phyloP scores from a whole-genome alignment of 768 basidiomycete genomes.

The Pulveroboletus sp. region DNA sequence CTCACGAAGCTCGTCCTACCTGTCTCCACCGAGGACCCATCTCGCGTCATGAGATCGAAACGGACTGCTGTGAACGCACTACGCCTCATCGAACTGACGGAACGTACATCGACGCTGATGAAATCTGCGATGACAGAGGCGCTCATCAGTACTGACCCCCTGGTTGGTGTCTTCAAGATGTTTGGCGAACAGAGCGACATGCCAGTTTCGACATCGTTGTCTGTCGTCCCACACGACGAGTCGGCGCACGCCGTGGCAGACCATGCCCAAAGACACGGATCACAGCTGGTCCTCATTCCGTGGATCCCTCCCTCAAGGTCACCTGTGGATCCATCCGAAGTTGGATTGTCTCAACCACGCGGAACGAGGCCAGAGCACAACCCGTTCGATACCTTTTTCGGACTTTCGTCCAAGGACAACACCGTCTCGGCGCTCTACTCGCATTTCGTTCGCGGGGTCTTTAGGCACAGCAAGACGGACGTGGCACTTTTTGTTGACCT shows the following conservation, averaged over 20 bases:
- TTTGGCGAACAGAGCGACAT: slow-evolving; percentile 72
- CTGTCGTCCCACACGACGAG: slow-evolving; percentile 72
- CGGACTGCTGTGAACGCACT: slow-evolving; percentile 57
- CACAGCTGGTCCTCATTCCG: slow-evolving; percentile 79
- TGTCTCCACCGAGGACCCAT: slow-evolving; percentile 10
- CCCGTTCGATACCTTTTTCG: slow-evolving; percentile 81
- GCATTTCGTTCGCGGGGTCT: slow-evolving; percentile 82
- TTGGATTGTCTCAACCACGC: slow-evolving; percentile 10
- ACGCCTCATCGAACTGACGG: slow-evolving; percentile 85
- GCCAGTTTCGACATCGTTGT: slow-evolving; percentile 61
- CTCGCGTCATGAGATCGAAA: neutral
- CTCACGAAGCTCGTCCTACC: slow-evolving; percentile 76
- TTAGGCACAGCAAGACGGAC: slow-evolving; percentile 65
- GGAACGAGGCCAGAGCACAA: slow-evolving; percentile 35
- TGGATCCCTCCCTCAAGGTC: slow-evolving; percentile 59
- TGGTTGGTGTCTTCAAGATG: slow-evolving; percentile 70
- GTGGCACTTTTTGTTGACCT: slow-evolving; percentile 86
- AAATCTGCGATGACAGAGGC: slow-evolving; percentile 72
- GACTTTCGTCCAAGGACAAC: slow-evolving; percentile 45
- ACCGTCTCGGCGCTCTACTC: slow-evolving; percentile 61
- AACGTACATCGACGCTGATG: slow-evolving; percentile 83
- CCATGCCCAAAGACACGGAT: slow-evolving; percentile 51
- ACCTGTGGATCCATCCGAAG: slow-evolving; percentile 28
- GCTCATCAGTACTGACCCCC: slow-evolving; percentile 65
- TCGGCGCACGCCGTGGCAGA: slow-evolving; percentile 63